Conservation (phyloP, 2,329 filamentous ascomycete genomes). For the Ophiostoma tasmaniense region DNA sequence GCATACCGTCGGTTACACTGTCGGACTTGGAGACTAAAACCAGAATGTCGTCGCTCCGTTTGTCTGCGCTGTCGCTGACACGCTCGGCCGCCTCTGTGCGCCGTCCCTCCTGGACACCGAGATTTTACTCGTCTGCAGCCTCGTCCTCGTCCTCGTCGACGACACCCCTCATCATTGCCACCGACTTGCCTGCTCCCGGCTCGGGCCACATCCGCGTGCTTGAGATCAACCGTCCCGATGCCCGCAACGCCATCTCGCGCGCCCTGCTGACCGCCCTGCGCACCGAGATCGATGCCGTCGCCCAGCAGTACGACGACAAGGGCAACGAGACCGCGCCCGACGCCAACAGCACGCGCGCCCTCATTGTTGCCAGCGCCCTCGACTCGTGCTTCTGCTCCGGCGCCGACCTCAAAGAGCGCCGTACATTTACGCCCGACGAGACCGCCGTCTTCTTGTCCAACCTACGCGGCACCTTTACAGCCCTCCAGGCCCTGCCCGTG, state of each 20-base stretch:
- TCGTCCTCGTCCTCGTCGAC: constrained; percentile 19
- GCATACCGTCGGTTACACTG: background rate
- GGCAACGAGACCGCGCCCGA: constrained; percentile 47
- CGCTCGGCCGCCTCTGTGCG: constrained; percentile 37
- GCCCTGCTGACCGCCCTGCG: constrained; percentile 65
- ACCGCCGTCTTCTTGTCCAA: constrained; percentile 68
- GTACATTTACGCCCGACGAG: constrained; percentile 65
- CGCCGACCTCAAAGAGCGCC: constrained; percentile 85
- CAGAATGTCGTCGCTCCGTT: constrained; percentile 8
- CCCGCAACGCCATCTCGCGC: constrained; percentile 84
- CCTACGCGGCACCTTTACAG: constrained; percentile 67
- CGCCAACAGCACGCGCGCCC: constrained; percentile 56
- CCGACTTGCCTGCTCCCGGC: constrained; percentile 63
- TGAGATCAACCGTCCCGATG: constrained; percentile 72
- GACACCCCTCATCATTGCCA: constrained; percentile 56
- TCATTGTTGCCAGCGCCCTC: constrained; percentile 78
- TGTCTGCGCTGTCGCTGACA: constrained; percentile 8
- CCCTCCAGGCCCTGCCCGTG: constrained; percentile 67
- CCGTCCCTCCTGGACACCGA: background rate
- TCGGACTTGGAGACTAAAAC: background rate
- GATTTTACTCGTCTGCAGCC: constrained; percentile 23
- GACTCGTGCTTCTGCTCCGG: constrained; percentile 88
- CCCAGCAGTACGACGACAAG: constrained; percentile 48
- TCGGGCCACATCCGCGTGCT: constrained; percentile 81
- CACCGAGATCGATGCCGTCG: constrained; percentile 63